These are phyloP conservation scores for Dendrobium nobile DNA, from an alignment of 106 monocot genomes.

Conservation along the genomic window DNA sequence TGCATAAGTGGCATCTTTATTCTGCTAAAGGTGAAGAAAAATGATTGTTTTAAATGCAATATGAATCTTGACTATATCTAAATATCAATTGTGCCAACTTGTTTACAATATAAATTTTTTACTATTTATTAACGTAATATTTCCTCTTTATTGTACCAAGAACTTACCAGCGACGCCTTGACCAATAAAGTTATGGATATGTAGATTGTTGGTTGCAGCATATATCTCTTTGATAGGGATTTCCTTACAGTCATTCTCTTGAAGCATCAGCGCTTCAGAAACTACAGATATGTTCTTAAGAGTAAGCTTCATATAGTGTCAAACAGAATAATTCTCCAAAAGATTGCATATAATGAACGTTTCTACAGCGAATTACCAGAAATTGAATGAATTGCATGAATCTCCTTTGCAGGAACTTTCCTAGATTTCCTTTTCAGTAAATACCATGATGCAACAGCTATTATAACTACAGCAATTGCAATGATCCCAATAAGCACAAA, in stretches of 20 bases:
- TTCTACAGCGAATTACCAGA: conserved; percentile 2
- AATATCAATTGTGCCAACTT: no score
- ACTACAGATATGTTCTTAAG: conserved; percentile 6
- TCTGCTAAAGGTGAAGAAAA: no score
- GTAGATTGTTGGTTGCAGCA: conserved; percentile 36
- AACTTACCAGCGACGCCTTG: conserved; percentile 25
- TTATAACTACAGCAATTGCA: neutral
- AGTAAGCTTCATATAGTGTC: neutral
- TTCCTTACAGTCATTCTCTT: conserved; percentile 28
- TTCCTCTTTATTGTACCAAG: neutral
- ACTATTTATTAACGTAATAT: no score
- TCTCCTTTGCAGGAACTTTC: neutral
- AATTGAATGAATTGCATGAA: neutral
- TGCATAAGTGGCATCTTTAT: no score
- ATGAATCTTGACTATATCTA: no score
- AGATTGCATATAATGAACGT: neutral
- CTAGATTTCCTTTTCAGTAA: neutral
- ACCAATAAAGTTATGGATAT: conserved; percentile 30
- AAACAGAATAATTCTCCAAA: neutral
- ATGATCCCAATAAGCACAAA: neutral
- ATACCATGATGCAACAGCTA: neutral
- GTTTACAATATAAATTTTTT: no score
- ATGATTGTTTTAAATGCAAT: no score
- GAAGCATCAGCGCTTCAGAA: conserved; percentile 16
- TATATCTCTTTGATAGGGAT: conserved; percentile 42